Base-by-base conservation (phyloP, 2,329 filamentous ascomycete species). In the Apiospora phragmitis region DNA sequence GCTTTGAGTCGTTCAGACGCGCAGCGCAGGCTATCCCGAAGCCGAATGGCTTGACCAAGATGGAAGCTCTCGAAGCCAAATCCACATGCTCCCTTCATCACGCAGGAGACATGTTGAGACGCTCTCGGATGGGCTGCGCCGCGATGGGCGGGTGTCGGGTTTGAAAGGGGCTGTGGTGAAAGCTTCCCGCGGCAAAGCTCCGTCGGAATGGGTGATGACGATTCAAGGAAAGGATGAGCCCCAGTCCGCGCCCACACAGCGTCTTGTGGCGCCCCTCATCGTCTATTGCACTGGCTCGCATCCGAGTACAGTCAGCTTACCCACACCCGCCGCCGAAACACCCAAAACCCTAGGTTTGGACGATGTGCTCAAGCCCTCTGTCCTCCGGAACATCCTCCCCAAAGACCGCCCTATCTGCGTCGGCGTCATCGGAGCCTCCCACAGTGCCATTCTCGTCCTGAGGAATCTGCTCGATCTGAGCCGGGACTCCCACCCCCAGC, bases 361-460 rank as follows among this genome's bases (percentile, higher is more conserved):
- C 75, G 78, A 81, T 7, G 87, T 86, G 4, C 83, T 91, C 9
- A 86, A 86, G 29, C 89, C 89, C 4, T 84, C 85, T 1, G 75
- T 82, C 2, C 82, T 90, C 18, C 75, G 81, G 7, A 76, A 80
- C 6, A 74, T 77, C n/a, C 78, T 88, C 12, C 80, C 81, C 9
- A 72, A 76, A 6, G 76, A 82, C 32, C 72, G 73, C 18, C 74
- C 79, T 8, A 77, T 79, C 1, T 88, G 84, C 3, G 79, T 91
- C 21, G 88, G 83, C 16, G 87, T 91, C 12, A 82, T 91, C 12
- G 89, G 89, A 42, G 88, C 88, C 62, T 91, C 89, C 1, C 89
- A 91, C 79, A 89, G 87, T 59, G 89, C 89, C 16, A 88, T 91
- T 66, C 83, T 91, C 12, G 88, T 90, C 32, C 84, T 91, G 21